A percentile compares a stretch with the other conserved stretches of the same genome.
These are phyloP conservation scores for Drosera spatulata DNA, from an alignment of 179 eudicot species.

Conservation along the genomic window DNA sequence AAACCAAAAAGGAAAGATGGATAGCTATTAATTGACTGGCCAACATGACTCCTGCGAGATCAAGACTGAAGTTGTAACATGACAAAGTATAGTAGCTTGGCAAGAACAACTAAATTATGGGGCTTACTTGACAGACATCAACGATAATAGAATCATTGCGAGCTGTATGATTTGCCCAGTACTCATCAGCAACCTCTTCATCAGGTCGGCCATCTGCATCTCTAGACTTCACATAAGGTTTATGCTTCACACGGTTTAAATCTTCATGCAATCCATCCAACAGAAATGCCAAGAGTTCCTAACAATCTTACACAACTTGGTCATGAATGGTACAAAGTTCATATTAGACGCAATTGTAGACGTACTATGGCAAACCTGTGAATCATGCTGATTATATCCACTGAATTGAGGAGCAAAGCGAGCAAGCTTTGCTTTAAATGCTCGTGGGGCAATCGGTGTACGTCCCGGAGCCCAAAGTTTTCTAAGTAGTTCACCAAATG, in stretches of 20 bases:
- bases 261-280: conserved; percentile 98
- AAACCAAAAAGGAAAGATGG: too few relatives aligned
- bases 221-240: conserved; percentile 71
- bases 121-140: conserved; percentile 93
- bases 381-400: conserved; percentile 94
- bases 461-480: conserved; percentile 95
- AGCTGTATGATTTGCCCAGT: conserved; percentile 91
- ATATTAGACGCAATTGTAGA: background rate
- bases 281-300: conserved; percentile 97
- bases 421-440: conserved; percentile 82
- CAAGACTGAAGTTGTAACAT: too few relatives aligned
- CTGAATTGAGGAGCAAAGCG: conserved; percentile 97
- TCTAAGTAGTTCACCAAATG: conserved; percentile 87
- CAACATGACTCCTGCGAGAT: too few relatives aligned
- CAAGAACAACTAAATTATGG: background rate
- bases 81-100: background rate
- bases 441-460: conserved; percentile 77
- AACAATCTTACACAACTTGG: background rate
- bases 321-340: background rate
- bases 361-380: conserved; percentile 48
- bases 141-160: conserved; percentile 98
- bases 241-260: conserved; percentile 91
- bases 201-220: conserved; percentile 96
- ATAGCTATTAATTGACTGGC: too few relatives aligned
- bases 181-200: conserved; percentile 94